Conservation (phyloP, 768 basidiomycete genomes). For the Auriculariales sp. region DNA sequence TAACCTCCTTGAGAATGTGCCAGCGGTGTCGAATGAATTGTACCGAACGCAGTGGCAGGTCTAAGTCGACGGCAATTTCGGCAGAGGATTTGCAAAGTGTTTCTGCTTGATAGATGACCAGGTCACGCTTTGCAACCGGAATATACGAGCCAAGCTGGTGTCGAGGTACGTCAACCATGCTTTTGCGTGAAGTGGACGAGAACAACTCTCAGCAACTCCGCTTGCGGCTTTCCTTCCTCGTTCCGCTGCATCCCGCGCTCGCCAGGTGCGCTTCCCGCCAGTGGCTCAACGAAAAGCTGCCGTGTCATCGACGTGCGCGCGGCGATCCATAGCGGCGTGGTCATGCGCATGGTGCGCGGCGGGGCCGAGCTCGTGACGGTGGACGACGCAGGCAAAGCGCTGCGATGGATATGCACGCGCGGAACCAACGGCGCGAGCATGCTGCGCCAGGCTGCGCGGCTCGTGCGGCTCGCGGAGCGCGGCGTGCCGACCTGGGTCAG, state of each 20-base stretch:
- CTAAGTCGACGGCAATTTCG: not conserved
- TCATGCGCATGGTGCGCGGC: conserved; percentile 64
- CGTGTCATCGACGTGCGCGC: conserved; percentile 40
- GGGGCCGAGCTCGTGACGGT: conserved; percentile 59
- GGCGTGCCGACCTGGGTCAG: conserved; percentile 69
- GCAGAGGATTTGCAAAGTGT: too few relatives aligned
- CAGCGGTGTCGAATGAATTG: not conserved
- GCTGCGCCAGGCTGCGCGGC: conserved; percentile 28
- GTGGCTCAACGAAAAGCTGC: too few relatives aligned
- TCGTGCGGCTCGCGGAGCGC: conserved; percentile 63
- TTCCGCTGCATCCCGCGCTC: too few relatives aligned
- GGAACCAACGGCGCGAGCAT: conserved; percentile 25
- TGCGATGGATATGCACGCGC: conserved; percentile 48
- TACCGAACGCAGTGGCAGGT: not conserved
- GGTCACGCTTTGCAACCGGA: too few relatives aligned
- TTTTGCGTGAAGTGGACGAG: too few relatives aligned
- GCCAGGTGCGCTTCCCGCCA: too few relatives aligned
- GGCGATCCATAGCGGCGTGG: conserved; percentile 46
- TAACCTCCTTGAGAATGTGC: not conserved
- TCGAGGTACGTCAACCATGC: too few relatives aligned
- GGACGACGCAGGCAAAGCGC: conserved; percentile 74
- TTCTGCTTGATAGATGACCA: too few relatives aligned
- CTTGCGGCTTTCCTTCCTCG: too few relatives aligned
- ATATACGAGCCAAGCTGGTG: too few relatives aligned
- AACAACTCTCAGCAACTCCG: too few relatives aligned